Evolutionary conservation across 2,329 filamentous ascomycete species (phyloP).

Genomic region (Fusarium tjaetaba): DNA sequence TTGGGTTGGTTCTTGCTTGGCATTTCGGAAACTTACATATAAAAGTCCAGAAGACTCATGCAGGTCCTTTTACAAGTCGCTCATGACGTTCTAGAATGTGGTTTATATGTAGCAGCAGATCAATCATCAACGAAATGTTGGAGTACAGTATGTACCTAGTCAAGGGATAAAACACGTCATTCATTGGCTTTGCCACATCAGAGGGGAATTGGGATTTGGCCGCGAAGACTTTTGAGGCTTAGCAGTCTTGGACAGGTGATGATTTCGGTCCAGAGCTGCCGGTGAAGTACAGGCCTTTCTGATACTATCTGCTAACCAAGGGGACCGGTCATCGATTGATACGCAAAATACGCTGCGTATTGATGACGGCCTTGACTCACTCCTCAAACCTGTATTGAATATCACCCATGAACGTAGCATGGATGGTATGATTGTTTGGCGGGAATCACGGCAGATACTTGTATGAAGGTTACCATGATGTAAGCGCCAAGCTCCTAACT

Average conservation of each 20-base stretch:
- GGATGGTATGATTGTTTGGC: neutral
- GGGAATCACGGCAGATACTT: neutral
- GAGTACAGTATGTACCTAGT: neutral
- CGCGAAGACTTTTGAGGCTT: constrained; percentile 28
- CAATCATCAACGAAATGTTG: neutral
- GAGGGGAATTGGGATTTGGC: constrained; percentile 18
- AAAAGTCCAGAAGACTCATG: neutral
- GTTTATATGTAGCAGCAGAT: constrained; percentile 1
- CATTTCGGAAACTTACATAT: constrained; percentile 1
- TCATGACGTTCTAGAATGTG: constrained; percentile 14
- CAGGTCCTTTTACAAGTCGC: neutral
- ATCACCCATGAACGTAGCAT: neutral
- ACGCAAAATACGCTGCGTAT: constrained; percentile 17
- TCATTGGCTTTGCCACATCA: constrained; percentile 4
- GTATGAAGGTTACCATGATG: constrained; percentile 14
- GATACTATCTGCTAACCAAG: neutral
- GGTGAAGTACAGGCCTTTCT: neutral
- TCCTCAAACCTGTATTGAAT: neutral
- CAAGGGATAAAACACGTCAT: constrained; percentile 20
- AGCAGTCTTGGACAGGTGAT: constrained; percentile 20
- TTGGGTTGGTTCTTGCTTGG: neutral
- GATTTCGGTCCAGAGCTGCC: neutral
- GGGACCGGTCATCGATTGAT: neutral
- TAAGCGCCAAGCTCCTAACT: constrained; percentile 28
- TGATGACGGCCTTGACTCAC: constrained; percentile 7